These are phyloP conservation scores for Phytophthora meadii DNA, from an alignment of 352 stramenopile genomes.

Conservation along the genomic window DNA sequence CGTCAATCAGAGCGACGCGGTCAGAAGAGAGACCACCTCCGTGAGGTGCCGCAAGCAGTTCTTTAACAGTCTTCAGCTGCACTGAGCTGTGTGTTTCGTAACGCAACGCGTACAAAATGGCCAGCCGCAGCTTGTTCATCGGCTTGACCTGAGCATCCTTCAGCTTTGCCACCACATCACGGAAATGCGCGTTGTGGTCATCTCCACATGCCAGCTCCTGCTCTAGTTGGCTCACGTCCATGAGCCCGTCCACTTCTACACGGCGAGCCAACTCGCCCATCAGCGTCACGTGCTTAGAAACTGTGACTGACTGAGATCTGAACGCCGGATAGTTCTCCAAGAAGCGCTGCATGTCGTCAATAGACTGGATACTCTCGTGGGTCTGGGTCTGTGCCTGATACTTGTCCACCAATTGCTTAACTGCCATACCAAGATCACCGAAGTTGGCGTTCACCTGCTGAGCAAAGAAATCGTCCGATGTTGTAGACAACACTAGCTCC, in stretches of 20 bases:
- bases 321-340: conserved; percentile 98
- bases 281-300: conserved; percentile 99
- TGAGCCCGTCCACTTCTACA: conserved; percentile 96
- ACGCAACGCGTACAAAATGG: conserved; percentile 98
- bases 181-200: conserved; percentile 85
- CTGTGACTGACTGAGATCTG: conserved; percentile 95
- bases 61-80: conserved; percentile 83
- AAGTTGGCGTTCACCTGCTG: conserved; percentile 98
- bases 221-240: conserved; percentile 99
- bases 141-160: conserved; percentile 91
- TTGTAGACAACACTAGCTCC: conserved; percentile 96
- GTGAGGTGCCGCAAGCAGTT: conserved; percentile 54
- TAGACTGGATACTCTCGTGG: conserved; percentile 88
- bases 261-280: conserved; percentile 98
- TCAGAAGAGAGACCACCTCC: conserved; percentile 50
- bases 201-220: conserved; percentile 90
- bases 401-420: conserved; percentile 96
- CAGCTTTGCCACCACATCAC: conserved; percentile 82
- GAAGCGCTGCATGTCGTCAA: conserved; percentile 99
- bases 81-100: conserved; percentile 95
- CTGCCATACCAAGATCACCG: conserved; percentile 94
- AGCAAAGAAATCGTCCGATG: conserved; percentile 97
- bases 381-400: conserved; percentile 87
- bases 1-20: conserved; percentile 66
- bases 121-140: conserved; percentile 98